Base-by-base conservation (phyloP, 257 asterid species). In the Ilex asprella region DNA sequence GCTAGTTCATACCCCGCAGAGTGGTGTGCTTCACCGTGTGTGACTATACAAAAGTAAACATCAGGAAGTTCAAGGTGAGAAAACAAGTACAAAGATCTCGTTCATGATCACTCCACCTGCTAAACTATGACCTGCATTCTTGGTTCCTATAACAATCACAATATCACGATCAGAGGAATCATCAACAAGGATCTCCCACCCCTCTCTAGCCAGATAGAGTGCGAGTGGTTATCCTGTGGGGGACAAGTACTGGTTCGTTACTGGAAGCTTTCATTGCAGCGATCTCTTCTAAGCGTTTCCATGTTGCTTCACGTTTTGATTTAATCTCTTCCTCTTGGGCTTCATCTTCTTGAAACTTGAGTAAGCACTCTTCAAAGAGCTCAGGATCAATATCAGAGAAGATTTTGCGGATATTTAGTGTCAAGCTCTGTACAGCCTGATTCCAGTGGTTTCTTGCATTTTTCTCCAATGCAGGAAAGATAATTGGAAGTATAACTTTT, bases 401-500 rank as follows among this genome's bases (percentile, higher is more conserved):
- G 72, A 86, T 81, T 65, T 79, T 86, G 29, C 91, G 79, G 29
- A 86, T 86, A 11, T 86, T 86, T 30, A 81, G 70, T 3, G 95
- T 86, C 74, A 83, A 73, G 76, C 88, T 81, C 14, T 80, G 95
- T 31, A 86, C 95, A 3, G 91, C 91, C 59, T 78, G 91, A 51
- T 86, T 86, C 95, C 95, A 86, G 80, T 86, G 95, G 54, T 41
- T 77, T 67, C 82, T 79, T 13, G 87, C 74, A 39, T 81, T 86
- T 68, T 69, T 86, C 88, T 86, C 95, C 70, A 86, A 58, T 31
- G 91, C 64, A 32, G 88, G 88, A 67, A 81, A 81, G 77, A 86
- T 78, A 16, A 83, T 83, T 16, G 95, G 91, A 62, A 86, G 79
- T 73, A 86, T 74, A 21, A 83, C 82, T 74, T 71, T 79, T 27